phyloP scores from a whole-genome alignment of 2,329 filamentous ascomycete genomes.

The Sporothrix sp. region DNA sequence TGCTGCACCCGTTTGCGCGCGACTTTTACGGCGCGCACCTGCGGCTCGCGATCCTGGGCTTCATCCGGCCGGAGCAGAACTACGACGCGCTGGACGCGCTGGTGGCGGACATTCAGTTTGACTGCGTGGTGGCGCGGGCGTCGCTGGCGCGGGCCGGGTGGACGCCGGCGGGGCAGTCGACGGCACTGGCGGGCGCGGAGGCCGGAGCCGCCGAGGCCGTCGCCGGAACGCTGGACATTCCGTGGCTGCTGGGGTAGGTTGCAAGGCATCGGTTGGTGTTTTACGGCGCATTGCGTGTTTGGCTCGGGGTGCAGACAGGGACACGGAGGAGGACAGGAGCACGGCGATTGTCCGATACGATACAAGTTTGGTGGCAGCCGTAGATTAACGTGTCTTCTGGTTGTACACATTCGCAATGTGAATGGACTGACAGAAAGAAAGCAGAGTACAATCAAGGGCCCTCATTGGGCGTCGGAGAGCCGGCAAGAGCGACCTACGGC shows the following conservation, averaged over 20 bases:
- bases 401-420: too few species aligned
- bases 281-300: too few species aligned
- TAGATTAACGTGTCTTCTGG: too few species aligned
- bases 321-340: too few species aligned
- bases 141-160: conserved; percentile 61
- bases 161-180: conserved; percentile 29
- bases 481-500: too few species aligned
- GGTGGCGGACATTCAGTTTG: conserved; percentile 77
- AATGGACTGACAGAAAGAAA: too few species aligned
- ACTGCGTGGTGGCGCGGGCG: conserved; percentile 70
- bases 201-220: not conserved
- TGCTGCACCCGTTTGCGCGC: conserved; percentile 63
- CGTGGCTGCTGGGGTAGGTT: conserved; percentile 7
- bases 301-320: too few species aligned
- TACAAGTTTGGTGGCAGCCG: too few species aligned
- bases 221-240: conserved; percentile 4
- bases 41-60: conserved; percentile 72
- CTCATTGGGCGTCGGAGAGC: too few species aligned
- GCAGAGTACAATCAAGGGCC: too few species aligned
- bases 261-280: too few species aligned
- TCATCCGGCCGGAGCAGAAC: conserved; percentile 80
- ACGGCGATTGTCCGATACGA: too few species aligned
- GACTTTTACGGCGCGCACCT: conserved; percentile 84
- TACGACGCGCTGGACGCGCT: conserved; percentile 76
- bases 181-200: conserved; percentile 23